phyloP scores from a whole-genome alignment of 179 eudicot genomes.

The Silene vulgaris region DNA sequence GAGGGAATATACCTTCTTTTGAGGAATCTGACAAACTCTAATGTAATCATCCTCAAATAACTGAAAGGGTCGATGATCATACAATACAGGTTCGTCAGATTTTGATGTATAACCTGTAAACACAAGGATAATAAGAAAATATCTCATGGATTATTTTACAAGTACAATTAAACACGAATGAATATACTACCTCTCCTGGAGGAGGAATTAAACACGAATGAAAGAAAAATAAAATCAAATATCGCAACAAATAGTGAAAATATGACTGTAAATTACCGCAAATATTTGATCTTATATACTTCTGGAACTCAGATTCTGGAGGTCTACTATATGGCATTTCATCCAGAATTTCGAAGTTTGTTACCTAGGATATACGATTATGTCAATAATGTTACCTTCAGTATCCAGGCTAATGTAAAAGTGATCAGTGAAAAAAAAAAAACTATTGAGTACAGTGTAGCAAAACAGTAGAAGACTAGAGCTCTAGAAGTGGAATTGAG shows the following conservation, averaged over 20 bases:
- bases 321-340: slow-evolving; percentile 61
- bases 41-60: slow-evolving; percentile 59
- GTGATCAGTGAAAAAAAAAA: not conserved
- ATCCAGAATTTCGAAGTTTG: slow-evolving; percentile 52
- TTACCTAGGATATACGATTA: slow-evolving; percentile 40
- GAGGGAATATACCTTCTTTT: slow-evolving; percentile 50
- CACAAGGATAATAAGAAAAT: not conserved
- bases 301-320: slow-evolving; percentile 85
- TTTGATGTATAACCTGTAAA: slow-evolving; percentile 26
- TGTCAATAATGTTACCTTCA: slow-evolving; percentile 15
- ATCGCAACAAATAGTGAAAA: not conserved
- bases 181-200: not conserved
- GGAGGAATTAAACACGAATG: not conserved
- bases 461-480: not conserved
- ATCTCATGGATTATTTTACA: not conserved
- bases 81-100: slow-evolving; percentile 38
- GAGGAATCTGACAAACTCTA: slow-evolving; percentile 77
- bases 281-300: slow-evolving; percentile 53
- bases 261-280: slow-evolving; percentile 41
- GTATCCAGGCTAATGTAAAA: not conserved
- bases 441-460: slow-evolving; percentile 7
- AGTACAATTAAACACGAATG: not conserved
- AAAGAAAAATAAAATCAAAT: not conserved
- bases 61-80: slow-evolving; percentile 71
- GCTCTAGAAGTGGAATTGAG: not conserved